A percentile compares a stretch with the other conserved stretches of the same genome.
Evolutionary conservation across 805 yeast genomes (phyloP).

Genomic region (Metschnikowia shivogae): DNA sequence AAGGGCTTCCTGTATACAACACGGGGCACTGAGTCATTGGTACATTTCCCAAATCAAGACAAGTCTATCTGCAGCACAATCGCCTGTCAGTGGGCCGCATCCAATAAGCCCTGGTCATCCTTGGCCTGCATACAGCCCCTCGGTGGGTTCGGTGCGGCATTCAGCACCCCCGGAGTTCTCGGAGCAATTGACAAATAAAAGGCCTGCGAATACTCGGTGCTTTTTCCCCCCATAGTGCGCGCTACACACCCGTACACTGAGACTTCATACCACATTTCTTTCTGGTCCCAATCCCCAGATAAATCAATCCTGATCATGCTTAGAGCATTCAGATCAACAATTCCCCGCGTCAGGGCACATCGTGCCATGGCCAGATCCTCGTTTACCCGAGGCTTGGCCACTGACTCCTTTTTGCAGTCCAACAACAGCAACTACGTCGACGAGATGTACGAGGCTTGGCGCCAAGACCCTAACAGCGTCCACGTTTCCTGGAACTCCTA

Average conservation of each 20-base stretch:
- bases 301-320: slow-evolving; percentile 28
- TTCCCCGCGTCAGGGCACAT: slow-evolving; percentile 32
- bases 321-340: slow-evolving; percentile 39
- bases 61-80: too few relatives aligned
- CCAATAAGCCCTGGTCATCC: not conserved
- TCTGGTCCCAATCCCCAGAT: slow-evolving; percentile 1
- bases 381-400: slow-evolving; percentile 28
- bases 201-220: slow-evolving; percentile 9
- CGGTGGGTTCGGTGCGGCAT: slow-evolving; percentile 4
- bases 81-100: too few relatives aligned
- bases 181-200: slow-evolving; percentile 14
- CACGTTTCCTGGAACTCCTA: slow-evolving; percentile 97
- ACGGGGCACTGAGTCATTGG: too few relatives aligned
- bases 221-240: slow-evolving; percentile 3
- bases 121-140: not conserved
- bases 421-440: slow-evolving; percentile 89
- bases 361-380: slow-evolving; percentile 23
- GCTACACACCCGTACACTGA: slow-evolving; percentile 2
- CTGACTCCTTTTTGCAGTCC: slow-evolving; percentile 78
- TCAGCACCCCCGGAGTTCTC: slow-evolving; percentile 12
- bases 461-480: slow-evolving; percentile 81
- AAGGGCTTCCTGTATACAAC: too few relatives aligned
- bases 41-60: too few relatives aligned
- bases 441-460: slow-evolving; percentile 97
- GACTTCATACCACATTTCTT: slow-evolving; percentile 2